Evolutionary conservation across 306 rosid species (phyloP), one percentile per base, ranked within the genome.

Genomic region (Sechiopsis laciniata): DNA sequence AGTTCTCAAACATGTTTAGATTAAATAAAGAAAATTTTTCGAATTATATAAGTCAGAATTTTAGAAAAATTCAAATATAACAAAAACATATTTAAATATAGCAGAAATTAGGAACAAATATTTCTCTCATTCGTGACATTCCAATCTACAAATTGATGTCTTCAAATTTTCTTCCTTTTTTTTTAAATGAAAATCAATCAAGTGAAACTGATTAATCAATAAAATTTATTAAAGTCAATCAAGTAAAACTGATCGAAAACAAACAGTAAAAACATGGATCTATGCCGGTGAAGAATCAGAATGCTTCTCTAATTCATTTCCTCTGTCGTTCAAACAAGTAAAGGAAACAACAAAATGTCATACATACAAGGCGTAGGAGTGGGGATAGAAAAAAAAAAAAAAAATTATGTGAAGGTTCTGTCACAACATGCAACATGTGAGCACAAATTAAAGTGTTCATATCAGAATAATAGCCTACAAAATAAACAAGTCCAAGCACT

Each of bases 291-390:
- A 68, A 50, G 60, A 51, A 51, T 70, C 58, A 52, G 46, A 74
- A 52, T 50, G 40, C 57, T 69, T 59, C 61, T 64, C 80, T 60
- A 68, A 79, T 75, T 78, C 88, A 78, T 75, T 77, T 76, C 75
- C 76, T 73, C 72, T 3, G 76, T 35, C 16, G 69, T 78, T 73
- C 79, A 77, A 54, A 54, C 54, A 65, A 52, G 35, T 67, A 9
- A 40, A 65, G 67, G 29, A 51, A 74, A 71, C 74, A 71, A 79
- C 74, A 75, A 63, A 64, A 50, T 57, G 77, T 83, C 77, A 55
- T 78, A 79, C 66, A 79, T 71, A 82, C 70, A 75, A 65, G 78
- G 80, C 75, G 46, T 32, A 50, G 75, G 53, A 75, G 81, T 7
- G 19, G 32, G 42, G 58, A 70, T 52, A 26, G 4, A 16, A 14